A percentile compares a stretch with the other conserved stretches of the same genome.
These are phyloP conservation scores for Ophiostoma triangulosporum DNA, from an alignment of 2,329 filamentous ascomycete genomes.

Conservation along the genomic window DNA sequence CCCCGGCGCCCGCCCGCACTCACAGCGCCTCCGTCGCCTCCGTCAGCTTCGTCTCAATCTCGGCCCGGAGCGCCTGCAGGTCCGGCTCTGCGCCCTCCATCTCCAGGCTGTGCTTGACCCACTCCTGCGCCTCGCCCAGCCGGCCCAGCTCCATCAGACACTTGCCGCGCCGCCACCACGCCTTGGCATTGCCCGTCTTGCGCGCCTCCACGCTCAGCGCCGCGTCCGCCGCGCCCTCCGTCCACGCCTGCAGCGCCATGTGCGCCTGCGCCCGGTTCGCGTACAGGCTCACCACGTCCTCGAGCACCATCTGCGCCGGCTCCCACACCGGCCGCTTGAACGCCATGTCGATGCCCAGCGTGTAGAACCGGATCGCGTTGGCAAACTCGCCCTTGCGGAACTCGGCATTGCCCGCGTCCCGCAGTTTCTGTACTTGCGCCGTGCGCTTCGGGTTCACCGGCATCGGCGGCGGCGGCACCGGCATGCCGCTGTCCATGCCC, in stretches of 20 bases:
- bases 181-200: slow-evolving; percentile 78
- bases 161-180: slow-evolving; percentile 79
- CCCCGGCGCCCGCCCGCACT: neutral
- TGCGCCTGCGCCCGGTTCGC: slow-evolving; percentile 82
- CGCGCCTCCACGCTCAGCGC: slow-evolving; percentile 81
- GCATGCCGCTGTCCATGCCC: slow-evolving; percentile 45
- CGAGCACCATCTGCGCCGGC: slow-evolving; percentile 65
- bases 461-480: slow-evolving; percentile 69
- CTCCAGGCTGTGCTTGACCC: slow-evolving; percentile 66
- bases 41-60: slow-evolving; percentile 35
- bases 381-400: slow-evolving; percentile 64
- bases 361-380: slow-evolving; percentile 72
- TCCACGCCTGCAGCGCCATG: slow-evolving; percentile 71
- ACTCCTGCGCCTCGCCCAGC: slow-evolving; percentile 66
- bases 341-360: slow-evolving; percentile 82
- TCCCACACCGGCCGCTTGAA: slow-evolving; percentile 75
- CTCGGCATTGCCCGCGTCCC: slow-evolving; percentile 71
- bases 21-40: neutral
- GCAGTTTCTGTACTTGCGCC: slow-evolving; percentile 78
- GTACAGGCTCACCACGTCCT: slow-evolving; percentile 70
- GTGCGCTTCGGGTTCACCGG: slow-evolving; percentile 88
- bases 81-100: slow-evolving; percentile 62
- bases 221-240: slow-evolving; percentile 76
- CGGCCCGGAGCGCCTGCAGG: slow-evolving; percentile 48
- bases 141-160: slow-evolving; percentile 86